Base-by-base conservation (phyloP, 2,329 filamentous ascomycete species). In the Sclerotinia glacialis region DNA sequence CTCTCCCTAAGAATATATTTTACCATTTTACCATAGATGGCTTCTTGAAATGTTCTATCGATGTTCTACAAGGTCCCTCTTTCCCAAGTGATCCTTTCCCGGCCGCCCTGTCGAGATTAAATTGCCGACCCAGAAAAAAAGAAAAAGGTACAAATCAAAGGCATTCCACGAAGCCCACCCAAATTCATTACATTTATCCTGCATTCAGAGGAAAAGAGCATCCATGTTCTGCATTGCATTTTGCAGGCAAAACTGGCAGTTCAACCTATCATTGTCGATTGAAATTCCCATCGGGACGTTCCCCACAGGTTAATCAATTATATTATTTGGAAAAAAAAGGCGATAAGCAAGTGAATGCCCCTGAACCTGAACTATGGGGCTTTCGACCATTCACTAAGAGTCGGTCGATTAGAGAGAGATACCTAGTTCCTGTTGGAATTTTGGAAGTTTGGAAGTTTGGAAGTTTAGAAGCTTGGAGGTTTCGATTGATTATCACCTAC, bases 151-250 rank as follows among this genome's bases (percentile, higher is more conserved):
- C 50, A 26, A 21, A 49, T n/a, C 60, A 63, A 63, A 63, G 16
- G 47, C 47, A 16, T 52, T 16, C 53, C 53, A 56, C 53, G 34
- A 56, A 56, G 34, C 34, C 53, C 53, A 56, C 53, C n/a, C 60
- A 42, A 28, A 49, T 12, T 18, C 31, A 40, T 42, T 31, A 37
- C 46, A 50, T 42, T 31, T 53, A 37, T 52, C 59, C 60, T 56
- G 62, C 62, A 47, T 49, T 64, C 37, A 37, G 49, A 26, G 52
- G 37, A 55, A 37, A n/a, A 16, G 37, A 40, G 37, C 21, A 64
- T 64, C 62, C 62, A 64, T 64, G 50, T 52, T 55, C 44, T 42
- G 61, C 61, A 64, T 56, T 64, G 50, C 61, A 64, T 56, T 56
- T 64, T 56, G 50, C 52, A 64, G 40, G 26, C 40, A 46, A 40